Evolutionary conservation across 176 grass and related monocot genomes (phyloP).

Genomic region (Cenchrus americanus): DNA sequence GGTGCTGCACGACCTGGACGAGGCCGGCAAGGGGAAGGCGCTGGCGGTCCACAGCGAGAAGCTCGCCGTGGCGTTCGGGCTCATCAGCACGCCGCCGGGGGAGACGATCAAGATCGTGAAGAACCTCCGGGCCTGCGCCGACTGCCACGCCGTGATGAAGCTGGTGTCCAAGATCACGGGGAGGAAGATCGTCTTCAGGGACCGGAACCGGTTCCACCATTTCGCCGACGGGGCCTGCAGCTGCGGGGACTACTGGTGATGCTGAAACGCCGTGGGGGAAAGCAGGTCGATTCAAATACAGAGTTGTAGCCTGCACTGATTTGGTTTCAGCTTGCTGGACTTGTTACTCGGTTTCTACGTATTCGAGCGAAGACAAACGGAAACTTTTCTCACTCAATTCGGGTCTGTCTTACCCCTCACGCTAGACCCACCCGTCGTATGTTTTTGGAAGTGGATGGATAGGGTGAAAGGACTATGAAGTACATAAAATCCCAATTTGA

Average conservation of each 20-base stretch:
- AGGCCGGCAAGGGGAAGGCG: constrained; percentile 61
- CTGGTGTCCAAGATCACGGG: constrained; percentile 65
- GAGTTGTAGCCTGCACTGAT: too few relatives aligned
- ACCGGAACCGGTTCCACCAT: constrained; percentile 87
- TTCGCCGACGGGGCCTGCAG: constrained; percentile 74
- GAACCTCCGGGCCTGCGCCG: constrained; percentile 78
- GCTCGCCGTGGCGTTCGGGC: constrained; percentile 78
- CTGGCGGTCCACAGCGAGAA: constrained; percentile 92
- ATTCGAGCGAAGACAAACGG: too few relatives aligned
- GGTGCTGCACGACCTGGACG: constrained; percentile 81
- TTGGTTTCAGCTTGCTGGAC: too few relatives aligned
- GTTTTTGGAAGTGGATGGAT: too few relatives aligned
- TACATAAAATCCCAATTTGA: too few relatives aligned
- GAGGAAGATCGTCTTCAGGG: constrained; percentile 86
- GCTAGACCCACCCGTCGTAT: too few relatives aligned
- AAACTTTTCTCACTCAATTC: too few relatives aligned
- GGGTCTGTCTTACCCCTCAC: too few relatives aligned
- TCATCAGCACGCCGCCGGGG: constrained; percentile 71
- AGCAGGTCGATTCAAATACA: too few relatives aligned
- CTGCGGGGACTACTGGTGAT: constrained; percentile 92
- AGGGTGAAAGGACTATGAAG: too few relatives aligned
- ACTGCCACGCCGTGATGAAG: constrained; percentile 85
- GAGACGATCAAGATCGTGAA: constrained; percentile 81
- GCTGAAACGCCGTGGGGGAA: too few relatives aligned
- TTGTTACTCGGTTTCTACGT: too few relatives aligned